Conservation (phyloP, 2,329 filamentous ascomycete genomes). For the Fusarium sublunatum region DNA sequence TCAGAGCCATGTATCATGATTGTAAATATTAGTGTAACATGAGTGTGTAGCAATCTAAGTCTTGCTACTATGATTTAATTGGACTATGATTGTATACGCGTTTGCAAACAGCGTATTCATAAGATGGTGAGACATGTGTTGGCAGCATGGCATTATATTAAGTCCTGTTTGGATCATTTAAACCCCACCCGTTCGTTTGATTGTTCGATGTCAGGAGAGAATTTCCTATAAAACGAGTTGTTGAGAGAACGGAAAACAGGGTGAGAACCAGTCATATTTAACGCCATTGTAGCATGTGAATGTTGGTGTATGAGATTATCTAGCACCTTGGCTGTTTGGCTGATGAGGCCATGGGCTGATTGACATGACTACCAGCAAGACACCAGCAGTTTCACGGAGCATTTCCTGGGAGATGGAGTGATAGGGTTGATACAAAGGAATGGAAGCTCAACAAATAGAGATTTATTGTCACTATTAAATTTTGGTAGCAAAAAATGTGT, state of each 20-base stretch:
- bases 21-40: slow-evolving; percentile 18
- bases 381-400: neutral
- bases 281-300: slow-evolving; percentile 3
- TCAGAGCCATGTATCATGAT: slow-evolving; percentile 14
- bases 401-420: neutral
- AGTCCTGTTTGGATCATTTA: neutral
- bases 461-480: neutral
- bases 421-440: neutral
- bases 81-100: neutral
- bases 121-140: neutral
- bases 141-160: neutral
- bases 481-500: neutral
- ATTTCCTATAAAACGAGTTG: neutral
- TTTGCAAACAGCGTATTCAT: neutral
- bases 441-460: slow-evolving; percentile 1
- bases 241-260: slow-evolving; percentile 8
- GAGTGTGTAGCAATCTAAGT: neutral
- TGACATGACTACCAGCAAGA: slow-evolving; percentile 12
- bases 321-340: slow-evolving; percentile 1
- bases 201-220: slow-evolving; percentile 2
- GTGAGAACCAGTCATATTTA: slow-evolving; percentile 8
- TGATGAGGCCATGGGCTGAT: slow-evolving; percentile 32
- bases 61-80: neutral
- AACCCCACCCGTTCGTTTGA: neutral
- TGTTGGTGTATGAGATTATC: slow-evolving; percentile 3